Evolutionary conservation across 345 rosid genomes (phyloP).

Genomic region (Brassica carinata): DNA sequence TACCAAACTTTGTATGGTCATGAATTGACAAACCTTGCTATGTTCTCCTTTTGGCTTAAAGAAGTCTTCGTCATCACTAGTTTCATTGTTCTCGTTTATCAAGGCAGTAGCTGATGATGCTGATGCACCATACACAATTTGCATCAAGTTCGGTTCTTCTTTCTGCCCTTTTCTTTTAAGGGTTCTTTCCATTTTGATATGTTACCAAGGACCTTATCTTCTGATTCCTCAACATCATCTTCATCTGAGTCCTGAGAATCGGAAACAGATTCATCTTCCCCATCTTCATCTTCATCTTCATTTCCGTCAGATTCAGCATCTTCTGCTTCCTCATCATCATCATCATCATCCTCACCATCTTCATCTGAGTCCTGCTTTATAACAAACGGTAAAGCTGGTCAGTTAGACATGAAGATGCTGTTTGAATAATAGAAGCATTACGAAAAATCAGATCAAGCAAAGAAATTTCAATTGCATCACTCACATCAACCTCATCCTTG

Average conservation of each 20-base stretch:
- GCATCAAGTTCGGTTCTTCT: conserved; percentile 65
- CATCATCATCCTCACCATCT: conserved; percentile 18
- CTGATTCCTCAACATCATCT: conserved; percentile 11
- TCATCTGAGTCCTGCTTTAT: conserved; percentile 51
- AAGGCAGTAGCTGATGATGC: conserved; percentile 44
- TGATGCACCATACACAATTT: conserved; percentile 74
- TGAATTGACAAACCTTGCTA: conserved; percentile 55
- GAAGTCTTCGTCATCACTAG: conserved; percentile 65
- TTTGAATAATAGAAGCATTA: conserved; percentile 3
- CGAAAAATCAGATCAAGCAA: conserved; percentile 21
- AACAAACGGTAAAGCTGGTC: neutral
- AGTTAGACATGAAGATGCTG: neutral
- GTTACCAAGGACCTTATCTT: conserved; percentile 64
- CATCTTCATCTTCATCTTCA: conserved; percentile 18
- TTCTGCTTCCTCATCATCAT: conserved; percentile 27
- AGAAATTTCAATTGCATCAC: conserved; percentile 47
- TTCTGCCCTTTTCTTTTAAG: conserved; percentile 58
- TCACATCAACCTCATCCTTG: conserved; percentile 45
- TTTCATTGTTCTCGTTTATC: conserved; percentile 44
- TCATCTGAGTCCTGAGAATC: conserved; percentile 7
- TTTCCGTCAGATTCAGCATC: conserved; percentile 23
- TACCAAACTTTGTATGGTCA: conserved; percentile 3
- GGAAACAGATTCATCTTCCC: neutral
- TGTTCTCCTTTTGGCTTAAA: conserved; percentile 82
- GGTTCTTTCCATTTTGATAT: conserved; percentile 83